Conservation (phyloP, 1,284 basidiomycete genomes). For the Rhodotorula sp. region DNA sequence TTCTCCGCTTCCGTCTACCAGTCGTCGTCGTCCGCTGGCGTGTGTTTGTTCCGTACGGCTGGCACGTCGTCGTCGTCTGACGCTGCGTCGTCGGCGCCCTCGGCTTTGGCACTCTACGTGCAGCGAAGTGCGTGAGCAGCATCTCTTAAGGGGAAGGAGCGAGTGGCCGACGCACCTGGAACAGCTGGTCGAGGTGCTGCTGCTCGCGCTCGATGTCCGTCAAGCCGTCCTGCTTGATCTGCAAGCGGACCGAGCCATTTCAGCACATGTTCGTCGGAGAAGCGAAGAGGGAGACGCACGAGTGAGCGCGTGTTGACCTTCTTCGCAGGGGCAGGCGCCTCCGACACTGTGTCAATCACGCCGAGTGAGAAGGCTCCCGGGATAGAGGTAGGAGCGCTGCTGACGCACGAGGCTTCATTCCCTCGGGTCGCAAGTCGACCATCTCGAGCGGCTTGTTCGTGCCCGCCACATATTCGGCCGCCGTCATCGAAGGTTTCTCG, state of each 20-base stretch:
- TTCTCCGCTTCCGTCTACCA: conserved; percentile 24
- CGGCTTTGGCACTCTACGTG: background rate
- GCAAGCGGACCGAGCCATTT: background rate
- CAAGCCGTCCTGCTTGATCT: conserved; percentile 36
- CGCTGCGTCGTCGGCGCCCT: background rate
- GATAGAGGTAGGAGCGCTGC: background rate
- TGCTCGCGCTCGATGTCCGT: conserved; percentile 42
- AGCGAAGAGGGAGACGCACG: conserved; percentile 8
- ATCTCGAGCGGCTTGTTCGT: conserved; percentile 25
- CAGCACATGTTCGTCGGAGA: background rate
- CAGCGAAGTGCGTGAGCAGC: no score
- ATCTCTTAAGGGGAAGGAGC: background rate
- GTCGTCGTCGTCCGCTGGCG: conserved; percentile 40
- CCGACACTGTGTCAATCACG: conserved; percentile 15
- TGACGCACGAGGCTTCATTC: conserved; percentile 47
- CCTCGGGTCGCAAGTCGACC: conserved; percentile 49
- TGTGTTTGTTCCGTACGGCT: conserved; percentile 19
- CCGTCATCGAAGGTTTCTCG: conserved; percentile 40
- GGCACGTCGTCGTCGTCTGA: conserved; percentile 35
- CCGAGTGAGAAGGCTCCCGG: background rate
- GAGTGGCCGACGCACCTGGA: conserved; percentile 16
- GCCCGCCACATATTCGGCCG: conserved; percentile 50
- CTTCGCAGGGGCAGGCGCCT: conserved; percentile 29
- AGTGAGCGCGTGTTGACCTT: conserved; percentile 24
- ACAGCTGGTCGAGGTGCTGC: conserved; percentile 41